phyloP scores from a whole-genome alignment of 192 early-diverging fungal species.

The Coemansia sp. region DNA sequence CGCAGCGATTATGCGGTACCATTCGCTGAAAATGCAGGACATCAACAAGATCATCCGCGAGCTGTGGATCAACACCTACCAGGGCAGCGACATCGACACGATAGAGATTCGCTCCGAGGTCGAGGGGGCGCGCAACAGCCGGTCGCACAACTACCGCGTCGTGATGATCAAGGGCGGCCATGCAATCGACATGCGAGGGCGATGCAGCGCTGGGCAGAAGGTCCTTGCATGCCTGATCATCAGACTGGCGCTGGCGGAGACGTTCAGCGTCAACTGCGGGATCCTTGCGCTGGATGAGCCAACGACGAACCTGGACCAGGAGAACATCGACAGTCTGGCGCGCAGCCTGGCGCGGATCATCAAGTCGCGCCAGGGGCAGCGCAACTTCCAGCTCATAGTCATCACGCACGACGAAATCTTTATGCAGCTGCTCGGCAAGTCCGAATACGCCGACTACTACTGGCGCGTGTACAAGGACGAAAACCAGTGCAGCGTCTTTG shows the following conservation, averaged over 20 bases:
- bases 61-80: constrained; percentile 95
- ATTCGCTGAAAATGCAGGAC: constrained; percentile 93
- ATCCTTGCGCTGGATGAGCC: constrained; percentile 96
- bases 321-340: constrained; percentile 85
- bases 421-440: constrained; percentile 73
- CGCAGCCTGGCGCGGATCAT: constrained; percentile 77
- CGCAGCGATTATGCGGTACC: constrained; percentile 83
- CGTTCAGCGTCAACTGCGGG: constrained; percentile 89
- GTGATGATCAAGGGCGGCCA: constrained; percentile 87
- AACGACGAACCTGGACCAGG: constrained; percentile 91
- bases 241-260: constrained; percentile 90
- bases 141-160: constrained; percentile 87
- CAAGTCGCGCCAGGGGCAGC: constrained; percentile 67
- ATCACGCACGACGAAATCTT: constrained; percentile 99
- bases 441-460: constrained; percentile 82
- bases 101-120: constrained; percentile 93
- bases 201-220: constrained; percentile 96
- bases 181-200: constrained; percentile 89
- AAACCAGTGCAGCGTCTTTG: constrained; percentile 45
- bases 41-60: constrained; percentile 96
- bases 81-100: constrained; percentile 92
- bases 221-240: constrained; percentile 96
- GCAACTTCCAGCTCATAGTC: constrained; percentile 95
- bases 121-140: constrained; percentile 65
- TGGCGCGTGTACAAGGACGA: constrained; percentile 84